Evolutionary conservation across 2,329 filamentous ascomycete genomes (phyloP).

Genomic region (Cytospora schulzeri): DNA sequence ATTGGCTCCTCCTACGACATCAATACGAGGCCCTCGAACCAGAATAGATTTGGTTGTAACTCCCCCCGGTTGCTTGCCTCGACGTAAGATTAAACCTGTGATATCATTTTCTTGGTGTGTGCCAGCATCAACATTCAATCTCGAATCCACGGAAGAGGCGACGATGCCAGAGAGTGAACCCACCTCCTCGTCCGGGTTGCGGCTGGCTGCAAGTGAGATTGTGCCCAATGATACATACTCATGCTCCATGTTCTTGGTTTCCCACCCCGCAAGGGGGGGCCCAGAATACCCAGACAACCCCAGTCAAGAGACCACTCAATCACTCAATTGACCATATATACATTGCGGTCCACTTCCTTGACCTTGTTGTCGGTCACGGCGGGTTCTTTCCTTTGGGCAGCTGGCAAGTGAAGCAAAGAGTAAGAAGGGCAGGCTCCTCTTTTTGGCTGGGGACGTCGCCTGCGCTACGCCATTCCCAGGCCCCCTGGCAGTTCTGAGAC

Average conservation of each 20-base stretch:
- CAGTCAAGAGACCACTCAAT: neutral
- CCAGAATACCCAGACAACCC: neutral
- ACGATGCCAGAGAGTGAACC: neutral
- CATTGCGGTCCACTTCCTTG: neutral
- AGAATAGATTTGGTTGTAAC: neutral
- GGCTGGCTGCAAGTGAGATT: neutral
- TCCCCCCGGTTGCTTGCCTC: neutral
- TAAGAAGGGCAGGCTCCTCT: neutral
- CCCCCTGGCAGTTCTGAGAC: conserved; percentile 30
- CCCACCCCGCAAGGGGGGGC: neutral
- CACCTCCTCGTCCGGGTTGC: neutral
- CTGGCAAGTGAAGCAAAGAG: neutral
- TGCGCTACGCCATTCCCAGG: neutral
- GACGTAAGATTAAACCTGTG: neutral
- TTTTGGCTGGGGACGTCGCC: neutral
- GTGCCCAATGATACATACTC: neutral
- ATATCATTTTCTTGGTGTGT: neutral
- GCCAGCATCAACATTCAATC: neutral
- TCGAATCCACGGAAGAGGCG: neutral
- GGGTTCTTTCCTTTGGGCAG: neutral
- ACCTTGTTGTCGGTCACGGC: neutral
- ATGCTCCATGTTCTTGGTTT: neutral
- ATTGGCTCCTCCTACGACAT: neutral
- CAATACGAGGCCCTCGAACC: neutral
- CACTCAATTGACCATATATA: neutral